Evolutionary conservation across 2,329 filamentous ascomycete species (phyloP).

Genomic region (Simplicillium sp.): DNA sequence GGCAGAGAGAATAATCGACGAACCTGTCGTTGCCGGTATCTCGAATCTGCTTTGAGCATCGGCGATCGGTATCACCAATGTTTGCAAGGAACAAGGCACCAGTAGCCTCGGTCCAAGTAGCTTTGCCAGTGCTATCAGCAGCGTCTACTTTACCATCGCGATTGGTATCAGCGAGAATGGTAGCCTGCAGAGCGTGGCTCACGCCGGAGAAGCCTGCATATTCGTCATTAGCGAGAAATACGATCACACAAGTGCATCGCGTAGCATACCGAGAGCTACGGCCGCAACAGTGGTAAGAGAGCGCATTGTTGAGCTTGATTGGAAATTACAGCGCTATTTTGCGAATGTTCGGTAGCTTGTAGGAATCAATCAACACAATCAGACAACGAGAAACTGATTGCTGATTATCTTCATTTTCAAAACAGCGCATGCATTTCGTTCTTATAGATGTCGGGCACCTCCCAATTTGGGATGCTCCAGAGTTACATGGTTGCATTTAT

Average conservation of each 20-base stretch:
- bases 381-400: no score
- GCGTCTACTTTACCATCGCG: slow-evolving; percentile 4
- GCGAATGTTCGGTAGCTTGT: not conserved
- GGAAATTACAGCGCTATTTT: no score
- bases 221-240: not conserved
- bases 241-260: not conserved
- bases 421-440: no score
- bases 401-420: no score
- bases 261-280: not conserved
- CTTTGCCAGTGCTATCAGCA: not conserved
- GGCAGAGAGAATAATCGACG: not conserved
- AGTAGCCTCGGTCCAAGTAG: not conserved
- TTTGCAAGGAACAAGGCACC: slow-evolving; percentile 3
- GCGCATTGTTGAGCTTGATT: slow-evolving; percentile 1
- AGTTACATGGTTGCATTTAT: no score
- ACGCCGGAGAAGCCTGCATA: not conserved
- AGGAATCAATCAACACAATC: no score
- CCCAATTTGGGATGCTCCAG: no score
- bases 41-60: not conserved
- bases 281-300: not conserved
- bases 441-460: no score
- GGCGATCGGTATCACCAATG: slow-evolving; percentile 2
- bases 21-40: not conserved
- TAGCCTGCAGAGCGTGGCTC: slow-evolving; percentile 2
- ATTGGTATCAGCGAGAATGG: slow-evolving; percentile 3